Evolutionary conservation across 2,329 filamentous ascomycete species (phyloP), one percentile per base, ranked within the genome.

Genomic region (Penicillium sp.): DNA sequence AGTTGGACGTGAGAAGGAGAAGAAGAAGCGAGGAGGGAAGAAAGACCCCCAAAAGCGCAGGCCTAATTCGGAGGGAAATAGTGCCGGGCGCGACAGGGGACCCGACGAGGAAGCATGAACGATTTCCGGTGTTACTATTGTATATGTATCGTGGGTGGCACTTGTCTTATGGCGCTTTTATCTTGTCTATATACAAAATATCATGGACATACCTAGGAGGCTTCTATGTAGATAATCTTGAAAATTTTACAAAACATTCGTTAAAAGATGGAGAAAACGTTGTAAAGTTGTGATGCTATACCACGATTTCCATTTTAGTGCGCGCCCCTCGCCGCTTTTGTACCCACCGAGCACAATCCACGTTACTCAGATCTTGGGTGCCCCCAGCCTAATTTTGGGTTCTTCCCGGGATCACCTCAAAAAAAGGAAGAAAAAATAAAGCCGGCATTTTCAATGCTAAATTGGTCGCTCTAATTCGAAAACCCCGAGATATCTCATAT

Each of bases 11-110:
- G 64, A 65, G 32, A 67, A 60, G 7, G 63, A 65, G 35, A 67
- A 60, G 35, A 65, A 63, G 49, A 66, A 59, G 35, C 54, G 57
- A 4, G 28, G 31, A 3, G 65, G 66, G 20, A 64, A 61, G 46
- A 64, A 60, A 29, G 60, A 63, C 6, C 13, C 25, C 0, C 64
- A 62, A 42, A 63, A 56, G 44, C 44, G 47, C 1, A 46, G 49
- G 40, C 28, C 47, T 3, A 43, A 37, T 4, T 55, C 56, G 0
- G 44, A 54, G 32, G 58, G 53, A 44, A 62, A 57, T 31, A 56
- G 60, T 38, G 42, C 44, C 9, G 59, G 57, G 37, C 60, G 55
- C 43, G 61, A 58, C 42, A 58, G 44, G 18, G 12, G 24, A 9
- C 15, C 33, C 3, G 33, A 29, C 1, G 33, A 29, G 3, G 28